Base-by-base conservation (phyloP, 2,329 filamentous ascomycete genomes). In the Claviceps maximensis region DNA sequence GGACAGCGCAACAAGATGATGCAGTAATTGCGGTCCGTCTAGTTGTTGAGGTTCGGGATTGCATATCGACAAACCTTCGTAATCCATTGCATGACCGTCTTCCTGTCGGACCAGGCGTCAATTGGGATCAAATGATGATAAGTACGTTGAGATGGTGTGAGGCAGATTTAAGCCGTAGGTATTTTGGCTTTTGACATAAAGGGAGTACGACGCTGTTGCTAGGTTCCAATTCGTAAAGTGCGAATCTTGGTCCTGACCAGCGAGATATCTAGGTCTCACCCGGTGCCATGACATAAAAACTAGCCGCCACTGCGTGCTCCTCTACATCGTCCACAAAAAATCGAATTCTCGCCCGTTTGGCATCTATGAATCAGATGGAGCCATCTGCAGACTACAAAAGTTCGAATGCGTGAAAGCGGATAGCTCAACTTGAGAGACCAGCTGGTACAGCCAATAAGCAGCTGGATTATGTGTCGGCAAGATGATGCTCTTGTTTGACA, bases 1-100 rank as follows among this genome's bases (percentile, higher is more conserved):
- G 2, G 67, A 44, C 17, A 57, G 42, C n/a, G 71, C 67, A 49
- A 93, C 78, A 8, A 95, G 74, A 10, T 86, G 67, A 64, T 79
- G 75, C 40, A 79, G 65, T 47, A 78, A 65, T 12, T 54, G 53
- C 23, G 76, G 73, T 1, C 76, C 76, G 1, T 67, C 59, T 6
- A 76, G 58, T 53, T 61, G 65, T 15, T 54, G 55, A 12, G 75
- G 69, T 27, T 62, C 60, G 10, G 73, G 64, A 59, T 79, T 79
- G 56, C 75, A 61, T 47, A 78, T 67, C 10, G 75, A 77, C 33
- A 73, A 61, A 36, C 58, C 56, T 31, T 54, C 47, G 33, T 54
- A 31, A 38, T 64, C 60, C 65, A 67, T 68, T 25, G 21, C 49
- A 47, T 21, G 21, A 19, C 9, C 23, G 40, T 47, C 58, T 46